Evolutionary conservation across 139 green algal species (phyloP), one percentile per base, ranked within the genome.

Genomic region (Ettlia oleoabundans): DNA sequence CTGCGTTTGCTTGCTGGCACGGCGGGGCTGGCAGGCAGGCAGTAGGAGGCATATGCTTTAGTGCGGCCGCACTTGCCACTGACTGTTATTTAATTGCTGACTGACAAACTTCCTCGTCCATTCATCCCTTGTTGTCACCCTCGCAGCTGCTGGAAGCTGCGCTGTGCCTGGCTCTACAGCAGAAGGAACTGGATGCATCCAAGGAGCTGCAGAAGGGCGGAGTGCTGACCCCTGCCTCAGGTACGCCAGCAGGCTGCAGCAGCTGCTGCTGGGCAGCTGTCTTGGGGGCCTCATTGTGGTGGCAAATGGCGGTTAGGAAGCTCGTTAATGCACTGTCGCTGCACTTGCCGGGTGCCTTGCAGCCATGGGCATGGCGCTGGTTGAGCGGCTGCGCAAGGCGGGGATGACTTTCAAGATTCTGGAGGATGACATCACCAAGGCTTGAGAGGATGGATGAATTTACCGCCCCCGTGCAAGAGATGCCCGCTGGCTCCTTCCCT

Each of bases 161-260:
- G 18, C 72, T 93, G 2, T 89, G 82, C 76, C 81, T 93, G 43
- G 85, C 88, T 4, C 71, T 89, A 55, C 71, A 92, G 78, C 52
- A 88, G 78, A 43, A 90, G 21, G 78, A 90, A 33, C 79, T 91
- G 66, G 74, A 90, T 6, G 40, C 37, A n/a, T 47, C 65, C 22
- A 5, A 55, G 30, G 52, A 51, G 13, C 69, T 81, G 62, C 78
- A 68, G 53, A 75, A 87, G 66, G 92, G 88, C 30, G 93, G 93
- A 26, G 89, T 95, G 64, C 80, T 96, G 9, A 95, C 92, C 0
- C 89, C 93, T 8, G 92, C 91, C 18, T 85, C 78, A 5, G 92
- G 92, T 68, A 52, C 42, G 71, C 10, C 30, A 41, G 4, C 8
- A 30, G 47, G 47, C 47, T 15, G 47, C 47, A 58, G 47, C 47